These are phyloP conservation scores for Zymoseptoria pseudotritici DNA, from an alignment of 2,329 filamentous ascomycete genomes.

Conservation along the genomic window DNA sequence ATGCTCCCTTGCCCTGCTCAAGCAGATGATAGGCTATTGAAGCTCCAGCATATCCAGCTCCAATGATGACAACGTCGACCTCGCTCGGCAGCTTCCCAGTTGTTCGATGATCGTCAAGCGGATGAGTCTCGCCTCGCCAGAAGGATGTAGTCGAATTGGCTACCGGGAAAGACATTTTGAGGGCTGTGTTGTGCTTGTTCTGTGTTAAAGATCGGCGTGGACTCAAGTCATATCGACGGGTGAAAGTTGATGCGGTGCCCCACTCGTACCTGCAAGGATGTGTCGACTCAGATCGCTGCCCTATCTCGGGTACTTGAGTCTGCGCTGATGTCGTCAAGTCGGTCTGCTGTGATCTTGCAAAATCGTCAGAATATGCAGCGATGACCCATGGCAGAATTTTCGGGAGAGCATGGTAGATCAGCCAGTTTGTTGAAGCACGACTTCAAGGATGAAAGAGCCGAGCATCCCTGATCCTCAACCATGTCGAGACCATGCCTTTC, in stretches of 20 bases:
- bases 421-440: background rate
- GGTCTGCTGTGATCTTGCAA: background rate
- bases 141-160: slow-evolving; percentile 29
- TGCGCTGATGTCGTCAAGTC: background rate
- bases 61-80: slow-evolving; percentile 22
- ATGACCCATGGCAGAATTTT: background rate
- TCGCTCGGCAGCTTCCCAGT: slow-evolving; percentile 46
- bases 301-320: background rate
- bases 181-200: background rate
- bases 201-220: background rate
- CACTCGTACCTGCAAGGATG: background rate
- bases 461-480: background rate
- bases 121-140: slow-evolving; percentile 37
- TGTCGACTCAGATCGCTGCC: background rate
- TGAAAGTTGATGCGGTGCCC: background rate
- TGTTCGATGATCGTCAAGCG: slow-evolving; percentile 52
- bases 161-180: slow-evolving; percentile 13
- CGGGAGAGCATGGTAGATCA: background rate
- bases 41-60: slow-evolving; percentile 22
- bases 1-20: slow-evolving; percentile 7
- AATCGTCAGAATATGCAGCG: background rate
- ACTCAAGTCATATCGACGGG: background rate
- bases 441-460: background rate
- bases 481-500: background rate
- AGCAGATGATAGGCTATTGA: slow-evolving; percentile 20